Base-by-base conservation (phyloP, 2,329 filamentous ascomycete species). In the Diaporthe sp. region DNA sequence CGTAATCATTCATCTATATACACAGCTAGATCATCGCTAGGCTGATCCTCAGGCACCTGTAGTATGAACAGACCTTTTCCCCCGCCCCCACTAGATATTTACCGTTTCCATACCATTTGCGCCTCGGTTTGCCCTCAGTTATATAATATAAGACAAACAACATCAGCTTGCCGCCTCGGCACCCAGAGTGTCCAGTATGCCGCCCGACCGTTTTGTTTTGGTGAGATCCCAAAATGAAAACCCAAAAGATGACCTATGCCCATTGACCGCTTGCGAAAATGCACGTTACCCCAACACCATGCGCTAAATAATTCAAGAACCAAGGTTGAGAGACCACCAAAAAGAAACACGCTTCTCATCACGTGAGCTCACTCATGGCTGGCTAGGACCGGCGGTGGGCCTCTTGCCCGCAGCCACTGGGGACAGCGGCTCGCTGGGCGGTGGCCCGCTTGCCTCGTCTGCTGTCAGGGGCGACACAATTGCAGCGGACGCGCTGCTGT, bases 231-330 rank as follows among this genome's bases (percentile, higher is more conserved):
- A 44, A 56, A 15, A 47, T 39, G 27, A 37, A 39, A 68, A 51
- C 35, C 30, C 47, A 27, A 30, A 37, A 58, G 39, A 65, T 71
- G 58, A 58, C 68, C 39, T 22, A n/a, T 56, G 15, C 56, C 51
- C 37, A 42, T 55, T 53, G 32, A 58, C 69, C 71, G 65, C 71
- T 66, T 72, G 44, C 42, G 50, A 22, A 70, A 70, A 58, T 70
- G 39, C 69, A 71, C 32, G 44, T 51, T 51, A 39, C 63, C 63
- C 59, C 30, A 73, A 73, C 71, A 73, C 71, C 71, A 51, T 59
- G 71, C 71, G 71, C 71, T 73, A 61, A 61, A 56, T 27, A 70
- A 55, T 51, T 15, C n/a, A 19, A 44, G 22, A 37, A 63, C 58
- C 59, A 8, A 44, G 32, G 30, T 35, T 37, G 22, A 61, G 22